Evolutionary conservation across 2,329 filamentous ascomycete species (phyloP), one percentile per base, ranked within the genome.

Genomic region (Stagonosporopsis rhizophila): DNA sequence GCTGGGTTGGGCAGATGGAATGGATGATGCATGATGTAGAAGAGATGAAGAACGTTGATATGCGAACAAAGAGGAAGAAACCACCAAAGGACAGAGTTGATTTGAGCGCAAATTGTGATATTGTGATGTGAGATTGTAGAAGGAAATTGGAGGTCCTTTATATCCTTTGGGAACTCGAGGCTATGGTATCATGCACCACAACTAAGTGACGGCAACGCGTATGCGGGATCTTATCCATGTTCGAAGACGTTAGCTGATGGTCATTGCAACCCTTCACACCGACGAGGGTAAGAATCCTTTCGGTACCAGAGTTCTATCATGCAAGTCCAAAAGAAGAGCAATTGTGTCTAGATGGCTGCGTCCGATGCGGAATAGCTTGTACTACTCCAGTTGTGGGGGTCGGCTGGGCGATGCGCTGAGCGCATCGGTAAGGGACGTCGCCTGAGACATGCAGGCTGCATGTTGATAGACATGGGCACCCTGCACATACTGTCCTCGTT

Each of bases 391-490:
- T 15, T 58, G 51, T 58, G 56, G 56, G 51, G 41, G 22, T 52
- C 23, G 35, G 30, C 42, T 42, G 39, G 56, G 50, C 56, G 56
- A 55, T 50, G 51, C 51, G 50, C 50, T 41, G 17, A 19, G 40
- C 50, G 45, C 50, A 52, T 44, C 49, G 56, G 61, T 59, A 62
- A 62, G 64, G 59, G 47, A 47, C 42, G 39, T 34, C 32, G 34
- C 53, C 47, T 59, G 57, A 62, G 60, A 60, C 56, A 53, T 44
- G 52, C 53, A 52, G 38, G 7, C 30, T 47, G 54, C 30, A 54
- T 32, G 32, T 37, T 37, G 27, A 39, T 17, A 27, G 35, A 46
- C 55, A 58, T 55, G 60, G 61, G 50, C 23, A 50, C 52, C 61
- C 56, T 55, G 52, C 51, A 44, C 52, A 59, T 34, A 39, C 48